These are phyloP conservation scores for Trifolium fragiferum DNA, from an alignment of 306 rosid genomes.

Conservation along the genomic window DNA sequence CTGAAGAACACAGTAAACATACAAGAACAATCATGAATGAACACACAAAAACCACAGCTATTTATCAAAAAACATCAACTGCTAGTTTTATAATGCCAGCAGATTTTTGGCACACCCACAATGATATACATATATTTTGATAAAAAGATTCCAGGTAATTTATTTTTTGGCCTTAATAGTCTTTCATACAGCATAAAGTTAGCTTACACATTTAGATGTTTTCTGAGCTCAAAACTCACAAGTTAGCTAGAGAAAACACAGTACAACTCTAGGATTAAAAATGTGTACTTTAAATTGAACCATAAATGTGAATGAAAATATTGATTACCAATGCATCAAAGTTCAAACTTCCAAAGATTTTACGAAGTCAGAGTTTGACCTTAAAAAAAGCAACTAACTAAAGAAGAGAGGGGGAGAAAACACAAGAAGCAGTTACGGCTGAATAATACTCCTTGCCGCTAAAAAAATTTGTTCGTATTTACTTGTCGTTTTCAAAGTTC, in stretches of 20 bases:
- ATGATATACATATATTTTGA: not conserved
- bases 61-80: not conserved
- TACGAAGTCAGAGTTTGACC: conserved; percentile 26
- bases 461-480: too few relatives aligned
- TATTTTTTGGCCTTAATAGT: not conserved
- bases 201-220: conserved; percentile 1
- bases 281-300: conserved; percentile 15
- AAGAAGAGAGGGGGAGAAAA: not conserved
- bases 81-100: conserved; percentile 8
- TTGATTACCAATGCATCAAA: conserved; percentile 26
- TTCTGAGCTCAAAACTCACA: not conserved
- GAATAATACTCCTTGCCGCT: not conserved
- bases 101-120: not conserved
- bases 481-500: too few relatives aligned
- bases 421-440: conserved; percentile 4
- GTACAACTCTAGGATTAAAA: conserved; percentile 28
- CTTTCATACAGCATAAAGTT: not conserved
- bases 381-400: conserved; percentile 3
- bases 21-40: conserved; percentile 8
- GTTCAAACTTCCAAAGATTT: conserved; percentile 19
- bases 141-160: not conserved
- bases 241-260: conserved; percentile 27
- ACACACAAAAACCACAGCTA: conserved; percentile 25
- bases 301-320: conserved; percentile 21
- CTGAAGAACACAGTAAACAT: conserved; percentile 52